Conservation (phyloP, 352 stramenopile genomes). For the Phytophthora cryptogea region DNA sequence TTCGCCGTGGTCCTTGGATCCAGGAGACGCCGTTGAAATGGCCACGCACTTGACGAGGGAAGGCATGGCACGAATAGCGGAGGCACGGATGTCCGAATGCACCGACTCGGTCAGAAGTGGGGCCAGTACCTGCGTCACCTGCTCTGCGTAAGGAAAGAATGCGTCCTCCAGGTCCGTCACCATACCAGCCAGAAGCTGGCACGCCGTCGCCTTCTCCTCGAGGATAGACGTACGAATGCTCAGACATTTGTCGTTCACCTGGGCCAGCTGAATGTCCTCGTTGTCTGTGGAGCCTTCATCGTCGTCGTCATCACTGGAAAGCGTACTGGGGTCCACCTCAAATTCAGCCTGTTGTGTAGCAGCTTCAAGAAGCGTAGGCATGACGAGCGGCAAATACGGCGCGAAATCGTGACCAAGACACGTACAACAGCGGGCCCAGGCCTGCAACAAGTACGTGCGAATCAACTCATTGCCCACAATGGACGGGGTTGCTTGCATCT, state of each 20-base stretch:
- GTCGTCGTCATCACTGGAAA: conserved; percentile 61
- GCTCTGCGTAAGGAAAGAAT: conserved; percentile 88
- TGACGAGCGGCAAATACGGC: conserved; percentile 76
- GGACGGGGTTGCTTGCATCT: conserved; percentile 83
- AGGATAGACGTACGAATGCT: conserved; percentile 84
- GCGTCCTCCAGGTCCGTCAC: conserved; percentile 78
- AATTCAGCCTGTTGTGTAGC: conserved; percentile 85
- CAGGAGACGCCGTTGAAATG: conserved; percentile 43
- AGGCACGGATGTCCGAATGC: conserved; percentile 84
- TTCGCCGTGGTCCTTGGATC: conserved; percentile 23
- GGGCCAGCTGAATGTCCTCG: conserved; percentile 83
- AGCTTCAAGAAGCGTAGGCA: conserved; percentile 80
- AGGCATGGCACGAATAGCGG: conserved; percentile 79
- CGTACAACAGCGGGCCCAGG: conserved; percentile 77
- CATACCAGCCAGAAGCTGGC: conserved; percentile 77
- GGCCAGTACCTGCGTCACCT: conserved; percentile 82
- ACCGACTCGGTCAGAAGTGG: conserved; percentile 85
- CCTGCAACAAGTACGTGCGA: conserved; percentile 82
- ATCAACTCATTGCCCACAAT: conserved; percentile 85
- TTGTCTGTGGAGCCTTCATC: conserved; percentile 57
- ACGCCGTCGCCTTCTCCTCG: conserved; percentile 86
- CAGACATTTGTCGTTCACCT: conserved; percentile 83
- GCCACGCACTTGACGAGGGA: conserved; percentile 78
- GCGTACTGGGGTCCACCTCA: conserved; percentile 67
- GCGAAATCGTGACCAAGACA: conserved; percentile 82